Evolutionary conservation across 768 basidiomycete genomes (phyloP), one percentile per base, ranked within the genome.

Genomic region (Coprinopsis cinerea): DNA sequence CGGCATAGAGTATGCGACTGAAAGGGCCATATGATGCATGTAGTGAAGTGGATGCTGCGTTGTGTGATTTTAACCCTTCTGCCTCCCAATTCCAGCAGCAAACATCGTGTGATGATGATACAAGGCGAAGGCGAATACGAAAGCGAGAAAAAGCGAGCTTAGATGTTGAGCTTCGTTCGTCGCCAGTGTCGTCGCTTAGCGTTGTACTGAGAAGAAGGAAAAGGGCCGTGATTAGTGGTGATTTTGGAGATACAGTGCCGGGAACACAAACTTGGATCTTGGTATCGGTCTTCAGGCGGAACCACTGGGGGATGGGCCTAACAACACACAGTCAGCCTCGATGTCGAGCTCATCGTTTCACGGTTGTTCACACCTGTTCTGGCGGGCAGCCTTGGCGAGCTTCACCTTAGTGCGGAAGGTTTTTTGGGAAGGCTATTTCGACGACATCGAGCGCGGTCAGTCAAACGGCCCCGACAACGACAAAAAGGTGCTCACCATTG

Each of bases 151-250:
- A 39, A 25, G 23, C 26, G 2, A 14, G 53, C 59, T 76, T 83
- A 95, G 71, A 96, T 85, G 80, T 94, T 94, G 75, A 98, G 83
- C 80, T 98, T 98, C 56, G 95, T 98, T 71, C 95, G 87, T 67
- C 95, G 82, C 95, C 95, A 99, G 79, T 99, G 95, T 68, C 95
- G 88, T 60, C 95, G 82, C 79, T 97, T 97, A 57, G 88, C 85
- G 71, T 92, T 92, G 67, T 92, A 92, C 86, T 92, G 57, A 44
- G 35, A 2, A 45, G 23, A 53, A 11, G 39, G 50, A 55, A 40
- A 49, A 48, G 41, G 51, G 50, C 47, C 55, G 37, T 37, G 49
- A 39, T 23, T 39, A 1, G 40, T 24, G 14, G 30, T 24, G 20
- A 26, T 40, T 18, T 26, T 36, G 30, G 34, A 35, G 26, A 27